These are phyloP conservation scores for Syzygium jambos DNA, from an alignment of 345 rosid species.

Conservation along the genomic window DNA sequence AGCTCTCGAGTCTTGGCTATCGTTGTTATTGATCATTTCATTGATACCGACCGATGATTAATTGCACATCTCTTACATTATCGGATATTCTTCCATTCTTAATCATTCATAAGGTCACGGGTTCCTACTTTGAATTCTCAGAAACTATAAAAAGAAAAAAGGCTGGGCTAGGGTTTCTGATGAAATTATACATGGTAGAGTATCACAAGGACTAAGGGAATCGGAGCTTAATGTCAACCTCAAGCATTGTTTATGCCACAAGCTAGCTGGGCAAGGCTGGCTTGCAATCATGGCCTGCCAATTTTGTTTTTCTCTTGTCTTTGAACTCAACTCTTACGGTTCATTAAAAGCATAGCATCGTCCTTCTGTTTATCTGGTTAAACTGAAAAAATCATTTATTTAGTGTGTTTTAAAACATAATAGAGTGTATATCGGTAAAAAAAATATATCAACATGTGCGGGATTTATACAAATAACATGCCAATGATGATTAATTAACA, in stretches of 20 bases:
- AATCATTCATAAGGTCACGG: not conserved
- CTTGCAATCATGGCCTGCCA: not conserved
- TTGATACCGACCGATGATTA: not conserved
- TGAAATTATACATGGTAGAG: not conserved
- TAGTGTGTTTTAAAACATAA: too few relatives aligned
- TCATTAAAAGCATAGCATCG: not conserved
- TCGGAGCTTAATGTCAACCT: not conserved
- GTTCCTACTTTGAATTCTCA: not conserved
- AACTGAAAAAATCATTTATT: not conserved
- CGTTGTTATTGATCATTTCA: not conserved
- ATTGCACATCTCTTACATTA: not conserved
- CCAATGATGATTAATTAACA: not conserved
- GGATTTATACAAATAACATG: not conserved
- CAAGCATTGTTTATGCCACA: not conserved
- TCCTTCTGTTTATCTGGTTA: not conserved
- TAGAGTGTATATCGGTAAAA: not conserved
- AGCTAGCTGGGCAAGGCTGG: not conserved
- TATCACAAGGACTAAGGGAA: not conserved
- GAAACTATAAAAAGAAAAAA: not conserved
- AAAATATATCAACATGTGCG: not conserved
- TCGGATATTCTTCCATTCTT: not conserved
- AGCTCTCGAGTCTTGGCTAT: not conserved
- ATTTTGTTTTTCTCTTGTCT: not conserved
- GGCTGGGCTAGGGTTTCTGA: not conserved
- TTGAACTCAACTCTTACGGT: not conserved